Base-by-base conservation (phyloP, 2,329 filamentous ascomycete species). In the Nemania serpens region DNA sequence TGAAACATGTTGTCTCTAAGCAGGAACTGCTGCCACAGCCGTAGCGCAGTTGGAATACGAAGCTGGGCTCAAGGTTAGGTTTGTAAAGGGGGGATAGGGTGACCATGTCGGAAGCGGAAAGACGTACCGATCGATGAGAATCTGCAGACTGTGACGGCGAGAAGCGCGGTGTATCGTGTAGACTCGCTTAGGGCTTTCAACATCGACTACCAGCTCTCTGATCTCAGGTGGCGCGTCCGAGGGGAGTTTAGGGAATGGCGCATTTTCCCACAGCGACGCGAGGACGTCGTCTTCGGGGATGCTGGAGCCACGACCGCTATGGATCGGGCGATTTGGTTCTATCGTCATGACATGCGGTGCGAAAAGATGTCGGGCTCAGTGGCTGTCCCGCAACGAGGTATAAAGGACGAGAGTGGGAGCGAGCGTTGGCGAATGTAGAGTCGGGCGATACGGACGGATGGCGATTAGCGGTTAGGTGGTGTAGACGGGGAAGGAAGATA, bases 1-100 rank as follows among this genome's bases (percentile, higher is more conserved):
- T 92, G 71, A 94, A 89, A 77, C 93, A 97, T 13, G 91, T 94
- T 13, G 91, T 77, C 1, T 88, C 94, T 37, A 80, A 81, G 76
- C 93, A 97, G 53, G 82, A 79, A 55, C 82, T 78, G 65, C 84
- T 85, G 63, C 85, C 86, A 73, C 93, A 97, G 65, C 93, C 93
- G 66, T 90, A 84, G 58, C 92, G 86, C n/a, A 97, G 84, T 76
- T 97, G 93, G 36, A 85, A 80, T 51, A 93, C 87, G 72, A 91
- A 96, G 69, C 91, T 94, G 65, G 22, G 59, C 41, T n/a, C 10
- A 37, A 58, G 34, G 48, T 64, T 47, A 63, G 65, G 67, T 51
- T 71, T 61, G 54, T 52, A 25, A 59, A 34, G 22, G 22, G 13
- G 12, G 15, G 11, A 46, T 7, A 46, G 6, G 22, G 13, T 3